Percentiles rank a stretch among this genome's conserved stretches.
These are phyloP conservation scores for Heliamphora pulchella DNA, from an alignment of 179 eudicot species.

Conservation along the genomic window DNA sequence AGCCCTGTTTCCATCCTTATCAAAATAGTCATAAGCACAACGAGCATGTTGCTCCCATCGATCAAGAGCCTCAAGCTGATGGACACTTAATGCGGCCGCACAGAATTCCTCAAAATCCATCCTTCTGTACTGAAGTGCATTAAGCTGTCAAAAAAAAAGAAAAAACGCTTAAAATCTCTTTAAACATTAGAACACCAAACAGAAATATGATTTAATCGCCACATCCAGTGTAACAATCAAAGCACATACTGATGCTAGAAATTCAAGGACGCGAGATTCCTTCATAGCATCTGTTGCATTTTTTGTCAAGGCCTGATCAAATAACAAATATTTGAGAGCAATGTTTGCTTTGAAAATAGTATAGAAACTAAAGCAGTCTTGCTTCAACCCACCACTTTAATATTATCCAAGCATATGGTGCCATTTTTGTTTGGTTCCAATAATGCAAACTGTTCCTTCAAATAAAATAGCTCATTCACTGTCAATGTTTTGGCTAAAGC, in stretches of 20 bases:
- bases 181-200: not conserved
- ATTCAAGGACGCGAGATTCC: constrained; percentile 67
- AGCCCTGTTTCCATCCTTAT: constrained; percentile 46
- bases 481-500: constrained; percentile 79
- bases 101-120: constrained; percentile 52
- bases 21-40: constrained; percentile 44
- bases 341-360: not conserved
- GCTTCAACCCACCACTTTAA: constrained; percentile 46
- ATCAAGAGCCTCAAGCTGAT: constrained; percentile 48
- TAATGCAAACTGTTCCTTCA: constrained; percentile 65
- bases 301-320: constrained; percentile 63
- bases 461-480: constrained; percentile 58
- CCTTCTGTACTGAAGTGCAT: constrained; percentile 38
- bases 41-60: constrained; percentile 47
- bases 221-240: not conserved
- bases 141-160: constrained; percentile 26
- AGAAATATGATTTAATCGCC: not conserved
- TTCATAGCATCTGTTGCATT: constrained; percentile 81
- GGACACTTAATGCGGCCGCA: constrained; percentile 38
- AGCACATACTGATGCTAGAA: constrained; percentile 54
- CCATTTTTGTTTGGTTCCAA: constrained; percentile 72
- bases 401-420: constrained; percentile 56
- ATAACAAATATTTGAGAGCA: constrained; percentile 10
- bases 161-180: constrained; percentile 1
- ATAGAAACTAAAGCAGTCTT: constrained; percentile 3